Evolutionary conservation across 768 basidiomycete genomes (phyloP).

Genomic region (Galerina sulciceps): DNA sequence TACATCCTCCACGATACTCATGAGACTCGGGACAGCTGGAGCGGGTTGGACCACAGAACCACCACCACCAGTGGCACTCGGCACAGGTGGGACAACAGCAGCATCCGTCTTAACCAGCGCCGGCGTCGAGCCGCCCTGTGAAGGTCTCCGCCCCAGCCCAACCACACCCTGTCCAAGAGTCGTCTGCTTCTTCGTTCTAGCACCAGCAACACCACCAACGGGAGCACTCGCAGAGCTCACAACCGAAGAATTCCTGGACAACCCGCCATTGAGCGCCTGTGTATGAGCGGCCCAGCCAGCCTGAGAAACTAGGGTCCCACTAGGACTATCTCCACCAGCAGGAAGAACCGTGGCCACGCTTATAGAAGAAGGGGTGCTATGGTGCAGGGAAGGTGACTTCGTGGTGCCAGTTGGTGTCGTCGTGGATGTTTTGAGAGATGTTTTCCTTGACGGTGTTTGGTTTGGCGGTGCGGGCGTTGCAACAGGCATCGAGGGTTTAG

Average conservation of each 20-base stretch:
- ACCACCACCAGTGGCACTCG: background rate
- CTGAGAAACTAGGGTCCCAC: slow-evolving; percentile 23
- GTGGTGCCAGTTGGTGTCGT: background rate
- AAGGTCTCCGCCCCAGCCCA: slow-evolving; percentile 13
- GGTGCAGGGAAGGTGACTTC: too few species aligned
- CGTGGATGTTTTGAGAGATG: background rate
- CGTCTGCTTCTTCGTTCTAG: slow-evolving; percentile 12
- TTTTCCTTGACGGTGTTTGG: background rate
- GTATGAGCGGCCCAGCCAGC: slow-evolving; percentile 26
- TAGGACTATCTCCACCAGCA: slow-evolving; percentile 23
- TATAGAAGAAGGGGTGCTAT: too few species aligned
- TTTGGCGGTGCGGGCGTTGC: background rate
- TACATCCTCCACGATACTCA: slow-evolving; percentile 74
- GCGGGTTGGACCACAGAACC: slow-evolving; percentile 11
- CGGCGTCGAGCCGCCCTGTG: slow-evolving; percentile 7
- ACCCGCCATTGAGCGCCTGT: slow-evolving; percentile 10
- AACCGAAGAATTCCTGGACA: slow-evolving; percentile 36
- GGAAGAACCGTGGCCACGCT: slow-evolving; percentile 18
- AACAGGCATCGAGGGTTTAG: too few species aligned
- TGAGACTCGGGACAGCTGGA: slow-evolving; percentile 42
- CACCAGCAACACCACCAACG: slow-evolving; percentile 4
- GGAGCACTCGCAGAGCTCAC: slow-evolving; percentile 35
- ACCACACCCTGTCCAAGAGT: slow-evolving; percentile 24
- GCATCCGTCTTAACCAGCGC: background rate
- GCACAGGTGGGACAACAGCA: background rate